Conservation (phyloP, 2,329 filamentous ascomycete species). For the Trichophyton verrucosum region DNA sequence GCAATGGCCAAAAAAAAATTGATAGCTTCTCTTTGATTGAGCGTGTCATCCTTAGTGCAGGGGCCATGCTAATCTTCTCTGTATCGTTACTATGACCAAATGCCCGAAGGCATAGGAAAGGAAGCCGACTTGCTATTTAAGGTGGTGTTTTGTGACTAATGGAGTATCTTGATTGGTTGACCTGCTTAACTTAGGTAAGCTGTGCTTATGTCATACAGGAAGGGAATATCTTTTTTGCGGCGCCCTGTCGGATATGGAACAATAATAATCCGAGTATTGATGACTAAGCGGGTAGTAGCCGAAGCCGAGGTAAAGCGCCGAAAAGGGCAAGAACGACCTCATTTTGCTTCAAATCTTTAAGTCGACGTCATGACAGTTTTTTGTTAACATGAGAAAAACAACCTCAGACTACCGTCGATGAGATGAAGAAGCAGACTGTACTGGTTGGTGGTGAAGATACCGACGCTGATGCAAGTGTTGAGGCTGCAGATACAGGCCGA, state of each 20-base stretch:
- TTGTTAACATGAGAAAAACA: not conserved
- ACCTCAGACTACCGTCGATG: not conserved
- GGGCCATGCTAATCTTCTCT: constrained; percentile 76
- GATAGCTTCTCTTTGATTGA: constrained; percentile 66
- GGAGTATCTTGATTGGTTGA: not conserved
- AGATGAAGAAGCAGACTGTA: not conserved
- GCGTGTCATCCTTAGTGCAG: constrained; percentile 90
- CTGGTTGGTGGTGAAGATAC: not conserved
- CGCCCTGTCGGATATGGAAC: not conserved
- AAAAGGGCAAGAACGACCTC: not conserved
- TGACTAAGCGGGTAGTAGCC: not conserved
- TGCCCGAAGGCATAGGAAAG: constrained; percentile 33
- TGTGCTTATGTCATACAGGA: not conserved
- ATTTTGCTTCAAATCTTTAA: not conserved
- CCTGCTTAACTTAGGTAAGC: not conserved
- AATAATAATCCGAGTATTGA: not conserved
- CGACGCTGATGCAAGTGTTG: not conserved
- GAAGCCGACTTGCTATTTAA: not conserved
- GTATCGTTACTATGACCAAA: constrained; percentile 58
- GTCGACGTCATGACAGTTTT: not conserved
- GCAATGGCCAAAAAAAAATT: constrained; percentile 44
- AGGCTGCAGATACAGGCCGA: not conserved
- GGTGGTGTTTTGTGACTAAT: not conserved
- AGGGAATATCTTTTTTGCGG: not conserved
- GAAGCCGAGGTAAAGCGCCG: not conserved